phyloP scores from a whole-genome alignment of 2,329 filamentous ascomycete genomes.

The Shiraia bambusicola region DNA sequence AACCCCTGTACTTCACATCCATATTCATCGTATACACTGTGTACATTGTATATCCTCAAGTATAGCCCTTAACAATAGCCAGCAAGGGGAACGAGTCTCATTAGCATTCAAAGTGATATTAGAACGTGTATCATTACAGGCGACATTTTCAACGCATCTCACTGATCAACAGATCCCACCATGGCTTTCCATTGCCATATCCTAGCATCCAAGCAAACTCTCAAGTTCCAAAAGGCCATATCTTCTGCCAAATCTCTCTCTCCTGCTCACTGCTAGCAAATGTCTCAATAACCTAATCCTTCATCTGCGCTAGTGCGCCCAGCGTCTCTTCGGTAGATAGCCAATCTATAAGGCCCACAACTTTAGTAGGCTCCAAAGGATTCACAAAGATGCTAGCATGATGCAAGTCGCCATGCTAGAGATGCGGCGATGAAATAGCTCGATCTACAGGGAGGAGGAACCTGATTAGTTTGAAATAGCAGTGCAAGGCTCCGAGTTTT shows the following conservation, averaged over 20 bases:
- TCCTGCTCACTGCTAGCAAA: conserved; percentile 23
- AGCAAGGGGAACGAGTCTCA: too few relatives aligned
- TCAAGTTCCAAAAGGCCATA: conserved; percentile 27
- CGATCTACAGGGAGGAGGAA: conserved; percentile 29
- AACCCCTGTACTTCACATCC: too few relatives aligned
- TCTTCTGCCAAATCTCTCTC: conserved; percentile 20
- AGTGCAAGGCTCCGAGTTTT: conserved; percentile 35
- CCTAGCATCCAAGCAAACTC: neutral
- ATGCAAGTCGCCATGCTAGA: conserved; percentile 46
- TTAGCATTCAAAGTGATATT: too few relatives aligned
- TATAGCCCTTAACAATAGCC: too few relatives aligned
- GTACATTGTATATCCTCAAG: too few relatives aligned
- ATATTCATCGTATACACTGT: too few relatives aligned
- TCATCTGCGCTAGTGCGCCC: conserved; percentile 27
- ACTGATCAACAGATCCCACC: too few relatives aligned
- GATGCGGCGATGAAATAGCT: conserved; percentile 24
- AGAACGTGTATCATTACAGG: too few relatives aligned
- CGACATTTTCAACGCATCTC: too few relatives aligned
- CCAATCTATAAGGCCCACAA: conserved; percentile 42
- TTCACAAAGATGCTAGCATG: conserved; percentile 43
- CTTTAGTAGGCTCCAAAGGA: conserved; percentile 30
- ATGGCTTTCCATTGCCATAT: too few relatives aligned
- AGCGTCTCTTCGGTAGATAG: conserved; percentile 32
- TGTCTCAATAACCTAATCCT: conserved; percentile 23
- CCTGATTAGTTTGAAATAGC: conserved; percentile 32